Percentiles rank a stretch among this genome's conserved stretches.
Evolutionary conservation across 768 basidiomycete genomes (phyloP).

Genomic region (Serendipita sp.): DNA sequence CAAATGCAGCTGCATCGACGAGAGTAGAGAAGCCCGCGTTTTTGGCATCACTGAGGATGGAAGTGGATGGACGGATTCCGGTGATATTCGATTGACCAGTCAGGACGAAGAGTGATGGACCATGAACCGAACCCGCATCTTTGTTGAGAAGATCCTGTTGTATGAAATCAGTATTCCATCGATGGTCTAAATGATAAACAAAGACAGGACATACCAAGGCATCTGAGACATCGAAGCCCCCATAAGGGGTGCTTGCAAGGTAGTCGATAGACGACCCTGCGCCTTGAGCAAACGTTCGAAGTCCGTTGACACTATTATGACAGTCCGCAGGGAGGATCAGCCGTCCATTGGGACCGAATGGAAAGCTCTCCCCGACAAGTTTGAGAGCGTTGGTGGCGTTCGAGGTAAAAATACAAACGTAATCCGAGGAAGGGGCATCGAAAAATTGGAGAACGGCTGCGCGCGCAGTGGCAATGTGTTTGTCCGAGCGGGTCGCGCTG

Average conservation of each 20-base stretch:
- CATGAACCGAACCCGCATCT: background rate
- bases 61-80: slow-evolving; percentile 40
- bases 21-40: slow-evolving; percentile 57
- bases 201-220: slow-evolving; percentile 38
- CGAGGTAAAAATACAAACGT: slow-evolving; percentile 67
- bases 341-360: slow-evolving; percentile 40
- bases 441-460: slow-evolving; percentile 62
- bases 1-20: slow-evolving; percentile 72
- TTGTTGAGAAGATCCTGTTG: background rate
- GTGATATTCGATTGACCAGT: slow-evolving; percentile 76
- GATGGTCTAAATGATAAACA: background rate
- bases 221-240: slow-evolving; percentile 42
- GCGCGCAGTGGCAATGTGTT: slow-evolving; percentile 53
- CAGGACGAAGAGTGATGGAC: slow-evolving; percentile 48
- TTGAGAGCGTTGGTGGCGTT: slow-evolving; percentile 72
- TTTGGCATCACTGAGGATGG: slow-evolving; percentile 46
- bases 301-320: slow-evolving; percentile 75
- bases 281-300: slow-evolving; percentile 49
- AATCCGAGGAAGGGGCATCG: slow-evolving; percentile 49
- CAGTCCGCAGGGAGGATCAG: slow-evolving; percentile 63
- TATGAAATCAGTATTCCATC: background rate
- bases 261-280: slow-evolving; percentile 46
- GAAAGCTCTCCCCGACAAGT: slow-evolving; percentile 68
- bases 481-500: slow-evolving; percentile 57
- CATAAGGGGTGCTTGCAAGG: slow-evolving; percentile 44